Evolutionary conservation across 1,284 basidiomycete species (phyloP).

Genomic region (Afroboletus lepidellus): DNA sequence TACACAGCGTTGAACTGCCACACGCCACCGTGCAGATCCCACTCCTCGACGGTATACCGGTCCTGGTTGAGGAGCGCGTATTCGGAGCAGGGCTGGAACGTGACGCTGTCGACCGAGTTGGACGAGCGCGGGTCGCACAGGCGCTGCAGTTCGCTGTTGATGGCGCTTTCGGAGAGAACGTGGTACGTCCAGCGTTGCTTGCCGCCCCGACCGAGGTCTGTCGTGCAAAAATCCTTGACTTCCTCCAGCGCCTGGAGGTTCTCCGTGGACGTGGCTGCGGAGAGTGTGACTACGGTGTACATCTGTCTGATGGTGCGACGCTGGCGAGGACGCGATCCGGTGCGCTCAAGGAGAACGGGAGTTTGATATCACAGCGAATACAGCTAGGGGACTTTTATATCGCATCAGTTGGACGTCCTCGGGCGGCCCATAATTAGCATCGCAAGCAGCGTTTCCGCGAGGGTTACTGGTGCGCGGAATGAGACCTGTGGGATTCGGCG

Average conservation of each 20-base stretch:
- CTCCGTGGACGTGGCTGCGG: conserved; percentile 47
- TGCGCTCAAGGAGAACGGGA: conserved; percentile 7
- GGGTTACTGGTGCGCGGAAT: conserved; percentile 2
- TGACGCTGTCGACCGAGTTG: conserved; percentile 47
- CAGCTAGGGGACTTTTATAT: conserved; percentile 24
- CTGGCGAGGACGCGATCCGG: conserved; percentile 5
- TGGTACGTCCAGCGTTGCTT: conserved; percentile 56
- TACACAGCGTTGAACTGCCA: conserved; percentile 63
- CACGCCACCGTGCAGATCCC: conserved; percentile 49
- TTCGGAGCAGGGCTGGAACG: conserved; percentile 59
- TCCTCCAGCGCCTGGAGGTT: conserved; percentile 50
- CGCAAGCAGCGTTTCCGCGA: conserved; percentile 18
- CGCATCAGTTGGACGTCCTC: conserved; percentile 21
- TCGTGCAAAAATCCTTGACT: conserved; percentile 50
- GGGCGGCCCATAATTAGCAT: conserved; percentile 28
- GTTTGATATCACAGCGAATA: conserved; percentile 15
- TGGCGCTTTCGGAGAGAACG: conserved; percentile 44
- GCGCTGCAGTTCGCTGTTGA: conserved; percentile 47
- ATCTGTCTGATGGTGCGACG: conserved; percentile 26
- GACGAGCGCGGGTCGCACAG: conserved; percentile 37
- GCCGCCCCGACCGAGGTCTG: conserved; percentile 57
- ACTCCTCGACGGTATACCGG: conserved; percentile 52
- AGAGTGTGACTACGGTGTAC: conserved; percentile 40
- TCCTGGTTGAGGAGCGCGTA: conserved; percentile 53
- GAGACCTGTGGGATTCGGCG: conserved; percentile 24